These are phyloP conservation scores for Cercophora newfieldiana DNA, from an alignment of 495 filamentous ascomycete species.

Conservation along the genomic window DNA sequence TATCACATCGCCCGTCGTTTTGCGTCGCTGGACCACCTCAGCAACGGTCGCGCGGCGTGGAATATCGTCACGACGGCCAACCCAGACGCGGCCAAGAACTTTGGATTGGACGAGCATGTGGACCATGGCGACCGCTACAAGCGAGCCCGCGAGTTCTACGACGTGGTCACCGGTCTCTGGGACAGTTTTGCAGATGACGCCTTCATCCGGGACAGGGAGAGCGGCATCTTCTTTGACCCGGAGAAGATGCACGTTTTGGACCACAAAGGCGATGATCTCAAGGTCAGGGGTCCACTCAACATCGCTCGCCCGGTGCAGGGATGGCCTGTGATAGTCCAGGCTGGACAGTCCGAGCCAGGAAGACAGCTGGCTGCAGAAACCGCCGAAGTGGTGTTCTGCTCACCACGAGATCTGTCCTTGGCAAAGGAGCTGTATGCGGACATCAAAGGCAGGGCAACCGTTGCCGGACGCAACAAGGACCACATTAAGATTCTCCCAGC, in stretches of 20 bases:
- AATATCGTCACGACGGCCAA: conserved; percentile 65
- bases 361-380: conserved; percentile 55
- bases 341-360: conserved; percentile 56
- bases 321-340: conserved; percentile 59
- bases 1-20: conserved; percentile 59
- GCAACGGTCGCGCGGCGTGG: conserved; percentile 60
- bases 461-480: conserved; percentile 44
- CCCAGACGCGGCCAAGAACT: conserved; percentile 55
- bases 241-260: conserved; percentile 51
- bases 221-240: conserved; percentile 50
- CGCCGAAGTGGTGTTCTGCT: conserved; percentile 55
- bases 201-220: conserved; percentile 49
- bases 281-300: conserved; percentile 51
- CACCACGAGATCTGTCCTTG: conserved; percentile 36
- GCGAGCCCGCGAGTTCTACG: conserved; percentile 60
- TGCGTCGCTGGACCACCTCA: conserved; percentile 62
- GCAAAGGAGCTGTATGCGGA: conserved; percentile 56
- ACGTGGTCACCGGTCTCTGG: conserved; percentile 57
- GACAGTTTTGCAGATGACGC: conserved; percentile 58
- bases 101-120: conserved; percentile 54
- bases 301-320: conserved; percentile 56
- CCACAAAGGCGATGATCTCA: conserved; percentile 51
- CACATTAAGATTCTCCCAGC: conserved; percentile 56
- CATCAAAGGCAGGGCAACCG: conserved; percentile 48
- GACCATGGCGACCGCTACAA: conserved; percentile 61